These are phyloP conservation scores for Penicillium italicum DNA, from an alignment of 2,329 filamentous ascomycete species.

Conservation along the genomic window DNA sequence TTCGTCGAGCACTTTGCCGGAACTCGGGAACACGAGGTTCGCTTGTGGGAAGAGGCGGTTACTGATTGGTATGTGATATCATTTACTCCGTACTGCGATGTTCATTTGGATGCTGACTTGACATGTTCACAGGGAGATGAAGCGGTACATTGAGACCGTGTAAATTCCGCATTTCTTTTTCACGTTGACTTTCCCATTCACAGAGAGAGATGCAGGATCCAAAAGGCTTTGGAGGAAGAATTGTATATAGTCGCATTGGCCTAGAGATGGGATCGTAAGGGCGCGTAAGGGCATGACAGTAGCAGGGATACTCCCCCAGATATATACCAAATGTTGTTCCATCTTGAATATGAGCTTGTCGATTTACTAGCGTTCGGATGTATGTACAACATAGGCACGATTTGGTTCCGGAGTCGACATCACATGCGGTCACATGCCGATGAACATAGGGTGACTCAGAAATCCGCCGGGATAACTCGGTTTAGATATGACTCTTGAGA, in stretches of 20 bases:
- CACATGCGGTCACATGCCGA: slow-evolving; percentile 19
- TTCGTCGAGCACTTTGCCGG: slow-evolving; percentile 96
- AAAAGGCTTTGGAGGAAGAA: background rate
- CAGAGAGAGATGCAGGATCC: background rate
- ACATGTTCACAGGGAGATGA: slow-evolving; percentile 60
- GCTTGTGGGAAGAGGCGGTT: slow-evolving; percentile 91
- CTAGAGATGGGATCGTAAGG: background rate
- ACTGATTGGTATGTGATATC: slow-evolving; percentile 77
- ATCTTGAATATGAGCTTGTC: background rate
- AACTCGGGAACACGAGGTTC: slow-evolving; percentile 84
- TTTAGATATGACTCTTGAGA: background rate
- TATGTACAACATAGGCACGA: background rate
- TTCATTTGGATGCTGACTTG: slow-evolving; percentile 15
- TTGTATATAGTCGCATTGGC: slow-evolving; percentile 6
- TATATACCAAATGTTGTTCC: background rate
- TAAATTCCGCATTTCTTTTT: slow-evolving; percentile 25
- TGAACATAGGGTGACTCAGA: background rate
- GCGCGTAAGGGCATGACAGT: background rate
- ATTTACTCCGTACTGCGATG: background rate
- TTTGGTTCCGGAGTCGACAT: background rate
- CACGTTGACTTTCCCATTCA: background rate
- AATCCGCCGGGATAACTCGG: slow-evolving; percentile 17
- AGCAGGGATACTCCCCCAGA: background rate
- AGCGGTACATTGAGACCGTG: slow-evolving; percentile 75
- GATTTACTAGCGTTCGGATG: background rate